A percentile compares a stretch with the other conserved stretches of the same genome.
phyloP scores from a whole-genome alignment of 768 basidiomycete genomes.

The Leccinum obscurum region DNA sequence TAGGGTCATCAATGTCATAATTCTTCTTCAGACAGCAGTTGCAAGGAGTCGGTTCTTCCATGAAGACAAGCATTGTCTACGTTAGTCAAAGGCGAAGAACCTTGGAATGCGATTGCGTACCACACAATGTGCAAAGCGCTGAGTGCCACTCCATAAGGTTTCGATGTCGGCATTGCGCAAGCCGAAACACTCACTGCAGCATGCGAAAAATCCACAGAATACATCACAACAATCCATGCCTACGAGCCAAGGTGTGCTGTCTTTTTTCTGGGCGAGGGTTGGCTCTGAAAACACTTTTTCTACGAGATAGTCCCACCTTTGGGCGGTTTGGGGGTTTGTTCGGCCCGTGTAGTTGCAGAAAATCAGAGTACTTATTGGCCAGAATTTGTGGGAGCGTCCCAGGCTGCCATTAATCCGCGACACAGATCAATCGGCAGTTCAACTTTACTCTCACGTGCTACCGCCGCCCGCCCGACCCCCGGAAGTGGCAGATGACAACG shows the following conservation, averaged over 20 bases:
- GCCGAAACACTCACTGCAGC: slow-evolving; percentile 19
- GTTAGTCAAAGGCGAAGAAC: slow-evolving; percentile 2
- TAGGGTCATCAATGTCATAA: slow-evolving; percentile 1
- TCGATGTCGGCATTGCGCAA: neutral
- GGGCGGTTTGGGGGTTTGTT: no score
- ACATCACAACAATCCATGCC: slow-evolving; percentile 28
- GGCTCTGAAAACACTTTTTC: no score
- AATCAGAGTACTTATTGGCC: no score
- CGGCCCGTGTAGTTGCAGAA: no score
- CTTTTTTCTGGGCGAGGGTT: neutral
- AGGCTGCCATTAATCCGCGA: no score
- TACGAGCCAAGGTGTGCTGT: neutral
- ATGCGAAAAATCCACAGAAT: slow-evolving; percentile 20
- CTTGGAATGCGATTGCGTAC: slow-evolving; percentile 6
- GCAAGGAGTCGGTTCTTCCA: slow-evolving; percentile 16
- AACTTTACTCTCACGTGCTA: no score
- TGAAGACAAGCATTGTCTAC: neutral
- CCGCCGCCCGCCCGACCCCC: no score
- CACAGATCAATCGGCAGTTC: no score
- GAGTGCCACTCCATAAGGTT: slow-evolving; percentile 1
- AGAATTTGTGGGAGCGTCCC: no score
- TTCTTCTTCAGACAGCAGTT: slow-evolving; percentile 18
- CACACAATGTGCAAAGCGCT: slow-evolving; percentile 19
- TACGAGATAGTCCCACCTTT: no score
- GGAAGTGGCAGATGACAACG: no score